Base-by-base conservation (phyloP, 2,329 filamentous ascomycete species). In the Cercospora sp. region DNA sequence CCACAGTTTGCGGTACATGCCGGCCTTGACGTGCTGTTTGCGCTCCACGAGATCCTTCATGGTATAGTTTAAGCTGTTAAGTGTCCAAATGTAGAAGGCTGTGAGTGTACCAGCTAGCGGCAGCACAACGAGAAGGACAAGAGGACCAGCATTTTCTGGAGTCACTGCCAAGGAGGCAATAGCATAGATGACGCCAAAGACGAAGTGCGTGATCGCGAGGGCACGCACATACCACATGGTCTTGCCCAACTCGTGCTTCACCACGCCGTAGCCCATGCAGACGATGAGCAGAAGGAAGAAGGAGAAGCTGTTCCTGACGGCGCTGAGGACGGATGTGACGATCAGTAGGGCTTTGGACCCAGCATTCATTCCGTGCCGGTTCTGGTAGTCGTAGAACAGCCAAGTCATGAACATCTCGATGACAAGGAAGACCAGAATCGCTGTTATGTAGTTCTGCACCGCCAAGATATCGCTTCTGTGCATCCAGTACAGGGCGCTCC, bases 1-100 rank as follows among this genome's bases (percentile, higher is more conserved):
- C 94, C 96, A 99, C 13, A 99, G 88, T 80, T 96, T 97, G 82
- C 91, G 94, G 82, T 98, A 99, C 96, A 99, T 99, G 80, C 88
- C 81, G 59, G 94, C 93, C 79, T 99, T 99, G 75, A 91, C 90
- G 75, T 91, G 90, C 81, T 99, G 95, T 81, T 97, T 97, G 72
- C 95, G 90, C 76, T 97, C 92, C 65, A 91, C 87, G n/a, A 99
- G 86, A 76, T 98, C 94, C 81, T 97, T 98, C 83, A 98, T 94
- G 0, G 95, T 99, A 67, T 90, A 85, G 79, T 94, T 97, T 67
- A 99, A 86, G 23, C 94, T 96, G 82, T 97, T 98, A 72, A 99
- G 86, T 0, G 95, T 99, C 95, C 95, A 99, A 69, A 99, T 92
- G 80, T 99, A 99, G 81, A 99, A 99, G 10, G 92, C 94, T 18